Evolutionary conservation across 2,329 filamentous ascomycete species (phyloP), one percentile per base, ranked within the genome.

Genomic region (Ophiobolus disseminans): DNA sequence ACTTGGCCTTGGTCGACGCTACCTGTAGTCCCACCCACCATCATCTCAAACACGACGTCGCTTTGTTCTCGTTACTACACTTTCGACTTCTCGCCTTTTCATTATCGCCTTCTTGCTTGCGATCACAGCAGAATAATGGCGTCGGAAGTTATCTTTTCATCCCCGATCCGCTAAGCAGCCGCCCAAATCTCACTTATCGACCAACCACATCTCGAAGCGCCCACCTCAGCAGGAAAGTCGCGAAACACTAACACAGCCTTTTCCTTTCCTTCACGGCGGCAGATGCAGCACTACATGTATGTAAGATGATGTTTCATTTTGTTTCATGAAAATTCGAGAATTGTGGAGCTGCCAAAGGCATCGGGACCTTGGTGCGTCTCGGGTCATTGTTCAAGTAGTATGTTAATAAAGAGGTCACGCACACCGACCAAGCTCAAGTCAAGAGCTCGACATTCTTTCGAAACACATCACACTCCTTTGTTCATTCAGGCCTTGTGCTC

Each of bases 131-230:
- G n/a, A n/a, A n/a, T n/a, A n/a, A n/a, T n/a, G n/a, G n/a, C n/a
- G n/a, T n/a, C n/a, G n/a, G n/a, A n/a, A n/a, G n/a, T n/a, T n/a
- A n/a, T n/a, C n/a, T n/a, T n/a, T n/a, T 28, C 5, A n/a, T 6
- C 23, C 23, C 7, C 23, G 23, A 7, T 26, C 23, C 23, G 23
- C 23, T 11, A 26, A 26, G 23, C 23, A 6, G 11, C 30, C 13
- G 30, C 30, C 30, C 30, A 11, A 32, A 32, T 32, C 9, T 14
- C 7, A 7, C 30, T 2, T 7, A 4, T 22, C 35, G 32, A 32
- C 57, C 57, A 57, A 55, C 50, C 46, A 55, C 14, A 45, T 26
- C 31, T 22, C 30, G 16, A 45, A 42, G 14, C 40, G 34, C 34
- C 28, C 39, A 35, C 32, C 22, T 40, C 14, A n/a, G 9, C 25